These are phyloP conservation scores for Sugiyamaella neomexicana DNA, from an alignment of 1,139 yeast genomes.

Conservation along the genomic window DNA sequence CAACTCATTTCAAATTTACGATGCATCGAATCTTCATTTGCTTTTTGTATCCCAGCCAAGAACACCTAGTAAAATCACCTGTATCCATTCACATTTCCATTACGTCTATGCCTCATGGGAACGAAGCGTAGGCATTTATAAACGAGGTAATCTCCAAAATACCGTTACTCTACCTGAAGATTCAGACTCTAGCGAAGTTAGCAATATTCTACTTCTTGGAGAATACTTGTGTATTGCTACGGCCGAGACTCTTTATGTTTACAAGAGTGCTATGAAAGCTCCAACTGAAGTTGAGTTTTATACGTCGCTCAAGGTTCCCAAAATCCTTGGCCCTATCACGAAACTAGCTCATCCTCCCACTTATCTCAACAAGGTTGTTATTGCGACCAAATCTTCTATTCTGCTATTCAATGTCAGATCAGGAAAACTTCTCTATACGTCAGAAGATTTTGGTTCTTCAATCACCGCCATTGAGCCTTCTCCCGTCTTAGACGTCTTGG, in stretches of 20 bases:
- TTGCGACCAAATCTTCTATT: constrained; percentile 61
- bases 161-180: constrained; percentile 45
- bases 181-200: constrained; percentile 30
- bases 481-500: constrained; percentile 83
- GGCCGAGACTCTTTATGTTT: constrained; percentile 58
- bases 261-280: constrained; percentile 51
- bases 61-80: constrained; percentile 66
- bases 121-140: constrained; percentile 70
- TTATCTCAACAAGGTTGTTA: constrained; percentile 81
- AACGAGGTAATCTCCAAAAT: constrained; percentile 74
- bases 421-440: constrained; percentile 66
- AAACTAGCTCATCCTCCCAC: constrained; percentile 85
- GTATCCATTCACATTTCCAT: constrained; percentile 79
- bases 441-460: constrained; percentile 48
- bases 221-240: constrained; percentile 69
- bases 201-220: constrained; percentile 67
- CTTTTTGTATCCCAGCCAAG: constrained; percentile 83
- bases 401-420: constrained; percentile 72
- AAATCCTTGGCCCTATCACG: constrained; percentile 66
- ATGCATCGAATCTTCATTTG: constrained; percentile 82
- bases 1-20: constrained; percentile 85
- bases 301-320: constrained; percentile 58
- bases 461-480: constrained; percentile 69
- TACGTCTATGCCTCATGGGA: constrained; percentile 79
- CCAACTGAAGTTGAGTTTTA: constrained; percentile 53